phyloP scores from a whole-genome alignment of 2,329 filamentous ascomycete genomes.

The Sphaerulina musiva region DNA sequence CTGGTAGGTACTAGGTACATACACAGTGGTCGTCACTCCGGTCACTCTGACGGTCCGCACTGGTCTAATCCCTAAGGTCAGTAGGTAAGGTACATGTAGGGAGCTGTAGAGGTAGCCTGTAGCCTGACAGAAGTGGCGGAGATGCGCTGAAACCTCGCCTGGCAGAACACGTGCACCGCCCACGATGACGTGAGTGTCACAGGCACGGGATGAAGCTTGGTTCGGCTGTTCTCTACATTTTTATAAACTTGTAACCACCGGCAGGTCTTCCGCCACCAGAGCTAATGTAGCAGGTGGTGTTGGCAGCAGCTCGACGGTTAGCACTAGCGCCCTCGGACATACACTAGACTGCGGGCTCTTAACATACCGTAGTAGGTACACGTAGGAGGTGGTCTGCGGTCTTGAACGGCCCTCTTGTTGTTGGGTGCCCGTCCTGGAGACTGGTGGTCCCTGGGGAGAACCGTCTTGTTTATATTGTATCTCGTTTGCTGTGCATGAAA shows the following conservation, averaged over 20 bases:
- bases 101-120: no score
- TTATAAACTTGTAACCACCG: neutral
- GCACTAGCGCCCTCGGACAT: neutral
- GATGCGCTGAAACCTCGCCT: constrained; percentile 6
- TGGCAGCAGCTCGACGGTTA: neutral
- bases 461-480: no score
- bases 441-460: no score
- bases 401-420: neutral
- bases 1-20: no score
- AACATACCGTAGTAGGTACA: no score
- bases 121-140: neutral
- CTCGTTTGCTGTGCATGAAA: no score
- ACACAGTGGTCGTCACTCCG: no score
- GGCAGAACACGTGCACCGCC: neutral
- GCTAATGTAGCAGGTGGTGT: neutral
- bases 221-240: neutral
- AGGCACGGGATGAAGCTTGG: neutral
- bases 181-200: constrained; percentile 4
- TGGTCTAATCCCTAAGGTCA: no score
- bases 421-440: no score
- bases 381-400: neutral
- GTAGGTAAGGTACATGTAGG: no score
- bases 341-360: no score
- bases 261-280: neutral
- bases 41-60: no score